phyloP scores from a whole-genome alignment of 2,329 filamentous ascomycete genomes.

The Achaetomium macrosporum region DNA sequence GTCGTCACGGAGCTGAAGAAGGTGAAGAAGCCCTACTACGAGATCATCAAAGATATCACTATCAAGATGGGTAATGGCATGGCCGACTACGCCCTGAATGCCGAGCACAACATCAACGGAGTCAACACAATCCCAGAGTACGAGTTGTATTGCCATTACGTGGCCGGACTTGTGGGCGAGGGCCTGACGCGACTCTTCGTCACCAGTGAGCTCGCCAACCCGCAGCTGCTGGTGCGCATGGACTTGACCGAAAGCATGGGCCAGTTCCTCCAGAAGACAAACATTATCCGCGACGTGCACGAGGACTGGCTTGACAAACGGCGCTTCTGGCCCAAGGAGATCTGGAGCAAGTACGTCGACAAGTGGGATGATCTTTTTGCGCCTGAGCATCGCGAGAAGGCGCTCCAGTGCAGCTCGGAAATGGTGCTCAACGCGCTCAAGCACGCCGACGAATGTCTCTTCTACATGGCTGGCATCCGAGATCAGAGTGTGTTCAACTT shows the following conservation, averaged over 20 bases:
- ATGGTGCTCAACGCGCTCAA: constrained; percentile 89
- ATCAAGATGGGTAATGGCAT: constrained; percentile 96
- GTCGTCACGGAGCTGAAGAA: constrained; percentile 83
- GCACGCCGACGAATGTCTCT: constrained; percentile 89
- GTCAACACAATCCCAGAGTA: constrained; percentile 84
- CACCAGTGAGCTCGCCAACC: constrained; percentile 78
- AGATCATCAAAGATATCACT: constrained; percentile 88
- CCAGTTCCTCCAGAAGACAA: constrained; percentile 95
- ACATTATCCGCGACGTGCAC: constrained; percentile 92
- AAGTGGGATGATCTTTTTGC: constrained; percentile 88
- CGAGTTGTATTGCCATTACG: constrained; percentile 96
- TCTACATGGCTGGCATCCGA: constrained; percentile 89
- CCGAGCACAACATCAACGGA: constrained; percentile 72
- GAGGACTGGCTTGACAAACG: constrained; percentile 86
- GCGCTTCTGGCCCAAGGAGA: constrained; percentile 90
- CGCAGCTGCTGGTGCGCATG: constrained; percentile 69
- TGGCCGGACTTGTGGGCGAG: constrained; percentile 96
- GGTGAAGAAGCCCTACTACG: constrained; percentile 76
- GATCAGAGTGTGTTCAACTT: constrained; percentile 99
- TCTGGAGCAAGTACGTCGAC: constrained; percentile 93
- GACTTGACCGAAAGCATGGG: constrained; percentile 92
- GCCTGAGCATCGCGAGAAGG: constrained; percentile 67
- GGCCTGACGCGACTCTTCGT: constrained; percentile 88
- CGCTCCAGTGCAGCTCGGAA: constrained; percentile 80
- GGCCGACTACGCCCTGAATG: constrained; percentile 88